Evolutionary conservation across 1,284 basidiomycete genomes (phyloP).

Genomic region (Sparassis latifolia): DNA sequence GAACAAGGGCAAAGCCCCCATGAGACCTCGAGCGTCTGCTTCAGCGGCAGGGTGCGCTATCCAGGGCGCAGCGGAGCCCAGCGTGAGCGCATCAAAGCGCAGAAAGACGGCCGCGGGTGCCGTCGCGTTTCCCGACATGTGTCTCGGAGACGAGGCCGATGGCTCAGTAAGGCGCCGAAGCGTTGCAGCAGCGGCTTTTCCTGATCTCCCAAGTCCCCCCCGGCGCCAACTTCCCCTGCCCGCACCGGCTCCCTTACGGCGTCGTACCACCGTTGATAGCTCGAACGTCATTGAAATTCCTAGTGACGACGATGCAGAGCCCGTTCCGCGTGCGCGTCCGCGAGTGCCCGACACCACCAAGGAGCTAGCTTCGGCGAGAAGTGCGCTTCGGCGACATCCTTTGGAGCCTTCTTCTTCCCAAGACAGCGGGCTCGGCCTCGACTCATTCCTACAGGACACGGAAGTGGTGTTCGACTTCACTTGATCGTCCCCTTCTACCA

Average conservation of each 20-base stretch:
- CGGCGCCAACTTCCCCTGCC: neutral
- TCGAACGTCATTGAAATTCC: constrained; percentile 13
- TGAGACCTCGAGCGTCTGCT: neutral
- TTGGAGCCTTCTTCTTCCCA: constrained; percentile 12
- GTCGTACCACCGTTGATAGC: neutral
- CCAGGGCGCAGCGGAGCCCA: neutral
- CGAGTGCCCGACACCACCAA: neutral
- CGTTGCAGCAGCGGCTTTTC: neutral
- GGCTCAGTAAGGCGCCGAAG: neutral
- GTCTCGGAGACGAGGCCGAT: neutral
- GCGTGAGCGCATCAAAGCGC: constrained; percentile 3
- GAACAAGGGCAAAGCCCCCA: constrained; percentile 1
- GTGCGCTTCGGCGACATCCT: neutral
- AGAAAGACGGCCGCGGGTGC: constrained; percentile 4
- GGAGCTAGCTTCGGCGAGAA: neutral
- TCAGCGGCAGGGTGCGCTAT: neutral
- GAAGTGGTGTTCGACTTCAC: constrained; percentile 9
- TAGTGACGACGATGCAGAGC: constrained; percentile 6
- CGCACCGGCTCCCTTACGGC: neutral
- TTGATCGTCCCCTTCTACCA: neutral
- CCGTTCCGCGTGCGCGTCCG: neutral
- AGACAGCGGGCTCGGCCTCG: constrained; percentile 9
- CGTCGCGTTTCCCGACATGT: neutral
- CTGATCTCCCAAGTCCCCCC: constrained; percentile 2
- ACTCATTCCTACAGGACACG: constrained; percentile 4